Evolutionary conservation across 2,329 filamentous ascomycete species (phyloP), one percentile per base, ranked within the genome.

Genomic region (Fonsecaea pedrosoi): DNA sequence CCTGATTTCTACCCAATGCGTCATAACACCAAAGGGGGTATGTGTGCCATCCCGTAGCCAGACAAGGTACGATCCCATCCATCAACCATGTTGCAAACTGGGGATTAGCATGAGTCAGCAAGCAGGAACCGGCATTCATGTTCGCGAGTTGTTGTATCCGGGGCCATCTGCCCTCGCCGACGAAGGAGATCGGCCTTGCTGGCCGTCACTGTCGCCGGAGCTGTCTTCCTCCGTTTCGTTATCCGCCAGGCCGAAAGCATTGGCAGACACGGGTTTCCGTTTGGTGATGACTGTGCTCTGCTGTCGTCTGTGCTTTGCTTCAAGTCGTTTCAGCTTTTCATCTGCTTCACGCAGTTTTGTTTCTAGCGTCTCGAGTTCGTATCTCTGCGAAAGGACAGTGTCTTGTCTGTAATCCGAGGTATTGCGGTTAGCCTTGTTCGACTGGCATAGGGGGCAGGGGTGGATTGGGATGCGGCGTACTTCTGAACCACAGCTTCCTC

Each of bases 361-460:
- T 80, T 97, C 92, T 74, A 98, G 89, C 64, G 89, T 88, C 79
- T 96, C 90, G 72, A 98, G 89, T 79, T 97, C 92, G 70, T 88
- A 87, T 63, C 87, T 87, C 77, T 92, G 91, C 60, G 85, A 87
- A 70, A 85, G 86, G 76, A 98, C 89, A 67, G 87, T 86, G 76
- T 92, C 88, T 81, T 95, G 95, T 80, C 93, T 97, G 77, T 70
- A 37, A 25, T 48, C 12, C 18, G 25, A 25, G 45, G 21, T 9
- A 12, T 50, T 12, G 45, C 18, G 15, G 35, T 55, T 56, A 62
- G 35, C 25, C 42, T 10, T 25, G 30, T 12, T 40, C 48, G n/a
- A 34, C 42, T 32, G 32, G 59, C 54, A 40, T 13, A 9, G 12
- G 25, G 18, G 13, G 37, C 40, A 48, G 45, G 25, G 21, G 7